Conservation (phyloP, 441 rosid genomes). For the Populus tomentosa region DNA sequence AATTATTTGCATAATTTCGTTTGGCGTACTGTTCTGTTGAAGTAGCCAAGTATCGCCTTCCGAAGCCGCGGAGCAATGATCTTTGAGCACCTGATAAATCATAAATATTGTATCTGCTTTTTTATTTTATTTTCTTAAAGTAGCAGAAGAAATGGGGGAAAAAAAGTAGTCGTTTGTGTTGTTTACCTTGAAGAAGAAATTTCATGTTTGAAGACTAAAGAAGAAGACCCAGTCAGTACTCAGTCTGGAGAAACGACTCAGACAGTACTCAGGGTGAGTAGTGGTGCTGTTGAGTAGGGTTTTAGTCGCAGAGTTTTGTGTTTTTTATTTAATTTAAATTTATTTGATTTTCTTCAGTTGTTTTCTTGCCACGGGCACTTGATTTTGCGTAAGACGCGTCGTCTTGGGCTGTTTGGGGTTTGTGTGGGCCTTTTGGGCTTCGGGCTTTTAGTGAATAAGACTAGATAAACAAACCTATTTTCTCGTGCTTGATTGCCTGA, state of each 20-base stretch:
- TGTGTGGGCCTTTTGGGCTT: background rate
- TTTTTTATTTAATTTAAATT: no score
- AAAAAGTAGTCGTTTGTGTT: background rate
- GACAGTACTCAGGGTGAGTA: background rate
- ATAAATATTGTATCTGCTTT: background rate
- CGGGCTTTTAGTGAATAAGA: background rate
- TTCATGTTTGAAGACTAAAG: background rate
- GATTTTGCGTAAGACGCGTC: no score
- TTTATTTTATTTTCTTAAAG: background rate
- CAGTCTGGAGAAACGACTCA: background rate
- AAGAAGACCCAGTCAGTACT: background rate
- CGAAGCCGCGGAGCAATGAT: constrained; percentile 36
- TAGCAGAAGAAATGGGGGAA: no score
- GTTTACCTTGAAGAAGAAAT: background rate
- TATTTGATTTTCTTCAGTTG: background rate
- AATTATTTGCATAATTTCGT: constrained; percentile 69
- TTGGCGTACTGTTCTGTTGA: constrained; percentile 43
- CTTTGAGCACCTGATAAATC: constrained; percentile 42
- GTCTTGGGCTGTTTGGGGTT: no score
- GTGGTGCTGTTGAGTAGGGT: background rate
- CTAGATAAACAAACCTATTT: background rate
- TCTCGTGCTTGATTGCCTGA: no score
- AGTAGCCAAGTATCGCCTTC: constrained; percentile 38
- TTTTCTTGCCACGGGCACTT: background rate
- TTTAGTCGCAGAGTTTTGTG: background rate